Percentiles rank a stretch among this genome's conserved stretches.
Evolutionary conservation across 192 early-diverging fungal species (phyloP).

Genomic region (Chytriomyces hyalinus): DNA sequence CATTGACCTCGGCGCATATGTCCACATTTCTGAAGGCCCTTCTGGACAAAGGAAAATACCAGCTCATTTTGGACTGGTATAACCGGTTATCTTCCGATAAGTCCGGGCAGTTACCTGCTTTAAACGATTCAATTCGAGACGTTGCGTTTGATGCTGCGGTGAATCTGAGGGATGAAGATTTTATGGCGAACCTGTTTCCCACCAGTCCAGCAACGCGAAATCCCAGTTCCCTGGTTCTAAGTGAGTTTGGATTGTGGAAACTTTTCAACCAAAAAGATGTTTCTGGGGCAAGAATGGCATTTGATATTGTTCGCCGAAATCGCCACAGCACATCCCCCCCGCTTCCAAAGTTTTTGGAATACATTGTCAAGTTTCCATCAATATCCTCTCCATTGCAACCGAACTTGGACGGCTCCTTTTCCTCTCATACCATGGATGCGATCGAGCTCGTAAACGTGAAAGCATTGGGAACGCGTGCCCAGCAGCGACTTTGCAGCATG

Average conservation of each 20-base stretch:
- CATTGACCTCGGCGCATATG: constrained; percentile 12
- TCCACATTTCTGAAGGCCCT: constrained; percentile 2
- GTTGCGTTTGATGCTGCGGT: constrained; percentile 23
- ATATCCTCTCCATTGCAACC: neutral
- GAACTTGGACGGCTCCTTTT: neutral
- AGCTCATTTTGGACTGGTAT: constrained; percentile 21
- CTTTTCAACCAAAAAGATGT: constrained; percentile 1
- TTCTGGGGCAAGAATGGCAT: neutral
- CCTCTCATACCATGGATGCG: neutral
- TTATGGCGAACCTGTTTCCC: constrained; percentile 9
- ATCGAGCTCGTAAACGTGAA: neutral
- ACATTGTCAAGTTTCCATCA: neutral
- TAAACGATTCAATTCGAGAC: neutral
- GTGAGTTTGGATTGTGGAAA: neutral
- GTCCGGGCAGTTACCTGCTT: neutral
- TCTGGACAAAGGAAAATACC: neutral
- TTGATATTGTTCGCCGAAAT: neutral
- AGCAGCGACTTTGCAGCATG: neutral
- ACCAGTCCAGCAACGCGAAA: neutral
- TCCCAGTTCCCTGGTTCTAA: constrained; percentile 4
- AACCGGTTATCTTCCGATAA: constrained; percentile 7
- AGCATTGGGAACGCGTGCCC: neutral
- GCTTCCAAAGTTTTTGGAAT: constrained; percentile 5
- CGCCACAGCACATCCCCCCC: neutral
- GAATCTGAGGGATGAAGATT: neutral